phyloP scores from a whole-genome alignment of 192 early-diverging fungal genomes.

The Physocladia obscura region DNA sequence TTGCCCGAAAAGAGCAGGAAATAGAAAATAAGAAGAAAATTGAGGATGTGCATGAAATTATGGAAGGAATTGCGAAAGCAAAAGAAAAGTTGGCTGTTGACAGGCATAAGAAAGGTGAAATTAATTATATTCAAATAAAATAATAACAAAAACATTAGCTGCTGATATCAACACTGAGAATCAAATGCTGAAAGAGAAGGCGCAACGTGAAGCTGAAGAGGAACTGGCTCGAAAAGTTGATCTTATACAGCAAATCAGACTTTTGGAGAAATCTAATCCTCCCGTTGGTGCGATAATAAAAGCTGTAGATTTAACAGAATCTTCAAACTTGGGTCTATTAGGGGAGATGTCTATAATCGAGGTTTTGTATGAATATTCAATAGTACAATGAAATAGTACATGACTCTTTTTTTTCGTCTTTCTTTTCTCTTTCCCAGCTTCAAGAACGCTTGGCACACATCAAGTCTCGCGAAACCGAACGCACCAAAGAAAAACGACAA shows the following conservation, averaged over 20 bases:
- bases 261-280: slow-evolving; percentile 46
- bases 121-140: background rate
- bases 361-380: too few relatives aligned
- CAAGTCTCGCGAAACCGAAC: slow-evolving; percentile 22
- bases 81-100: slow-evolving; percentile 40
- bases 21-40: slow-evolving; percentile 45
- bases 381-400: too few relatives aligned
- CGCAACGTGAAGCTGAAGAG: slow-evolving; percentile 36
- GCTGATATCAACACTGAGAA: slow-evolving; percentile 35
- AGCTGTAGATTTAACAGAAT: slow-evolving; percentile 47
- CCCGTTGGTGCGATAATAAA: slow-evolving; percentile 41
- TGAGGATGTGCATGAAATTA: slow-evolving; percentile 47
- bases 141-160: slow-evolving; percentile 24
- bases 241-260: slow-evolving; percentile 56
- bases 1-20: slow-evolving; percentile 27
- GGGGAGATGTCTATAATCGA: slow-evolving; percentile 59
- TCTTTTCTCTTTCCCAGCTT: slow-evolving; percentile 29
- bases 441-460: slow-evolving; percentile 50
- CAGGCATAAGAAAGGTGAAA: slow-evolving; percentile 43
- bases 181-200: slow-evolving; percentile 31
- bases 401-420: too few relatives aligned
- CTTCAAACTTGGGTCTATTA: slow-evolving; percentile 45
- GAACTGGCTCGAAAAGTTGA: slow-evolving; percentile 45
- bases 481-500: slow-evolving; percentile 31
- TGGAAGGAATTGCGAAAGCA: slow-evolving; percentile 45